A percentile compares a stretch with the other conserved stretches of the same genome.
Evolutionary conservation across 1,139 yeast genomes (phyloP).

Genomic region (Kurtzmaniella quercitrusa): DNA sequence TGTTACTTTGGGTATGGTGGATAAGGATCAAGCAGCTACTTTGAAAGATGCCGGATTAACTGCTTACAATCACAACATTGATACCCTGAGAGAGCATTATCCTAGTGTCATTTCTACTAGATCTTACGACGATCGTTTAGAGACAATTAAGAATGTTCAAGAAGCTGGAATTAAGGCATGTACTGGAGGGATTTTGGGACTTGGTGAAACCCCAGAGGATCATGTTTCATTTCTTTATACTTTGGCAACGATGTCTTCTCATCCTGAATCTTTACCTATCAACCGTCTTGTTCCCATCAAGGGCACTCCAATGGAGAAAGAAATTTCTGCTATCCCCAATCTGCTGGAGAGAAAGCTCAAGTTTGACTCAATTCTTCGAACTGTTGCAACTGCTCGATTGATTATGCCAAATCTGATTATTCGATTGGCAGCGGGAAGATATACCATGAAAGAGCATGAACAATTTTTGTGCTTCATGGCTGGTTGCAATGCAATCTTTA

Average conservation of each 20-base stretch:
- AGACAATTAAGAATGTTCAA: constrained; percentile 62
- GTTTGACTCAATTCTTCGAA: constrained; percentile 60
- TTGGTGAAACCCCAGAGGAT: constrained; percentile 72
- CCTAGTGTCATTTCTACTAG: constrained; percentile 70
- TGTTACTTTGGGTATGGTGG: constrained; percentile 77
- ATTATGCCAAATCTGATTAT: constrained; percentile 70
- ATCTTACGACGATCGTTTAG: constrained; percentile 62
- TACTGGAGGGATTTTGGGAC: constrained; percentile 76
- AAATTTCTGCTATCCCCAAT: constrained; percentile 36
- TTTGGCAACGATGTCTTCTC: constrained; percentile 59
- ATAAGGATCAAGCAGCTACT: constrained; percentile 53
- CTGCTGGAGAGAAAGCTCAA: constrained; percentile 40
- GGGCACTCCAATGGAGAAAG: constrained; percentile 72
- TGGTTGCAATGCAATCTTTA: constrained; percentile 77
- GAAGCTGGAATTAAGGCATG: constrained; percentile 68
- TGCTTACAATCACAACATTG: constrained; percentile 79
- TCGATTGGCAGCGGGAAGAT: constrained; percentile 76
- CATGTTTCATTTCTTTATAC: constrained; percentile 68
- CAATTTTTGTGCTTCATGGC: constrained; percentile 74
- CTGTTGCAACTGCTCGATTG: constrained; percentile 72
- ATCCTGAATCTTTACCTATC: constrained; percentile 81
- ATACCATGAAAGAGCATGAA: constrained; percentile 75
- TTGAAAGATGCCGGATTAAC: constrained; percentile 70
- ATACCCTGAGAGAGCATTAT: constrained; percentile 74
- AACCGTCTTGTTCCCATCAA: constrained; percentile 73